A percentile compares a stretch with the other conserved stretches of the same genome.
Conservation (phyloP, 1,139 yeast genomes). For the Diutina sp. region DNA sequence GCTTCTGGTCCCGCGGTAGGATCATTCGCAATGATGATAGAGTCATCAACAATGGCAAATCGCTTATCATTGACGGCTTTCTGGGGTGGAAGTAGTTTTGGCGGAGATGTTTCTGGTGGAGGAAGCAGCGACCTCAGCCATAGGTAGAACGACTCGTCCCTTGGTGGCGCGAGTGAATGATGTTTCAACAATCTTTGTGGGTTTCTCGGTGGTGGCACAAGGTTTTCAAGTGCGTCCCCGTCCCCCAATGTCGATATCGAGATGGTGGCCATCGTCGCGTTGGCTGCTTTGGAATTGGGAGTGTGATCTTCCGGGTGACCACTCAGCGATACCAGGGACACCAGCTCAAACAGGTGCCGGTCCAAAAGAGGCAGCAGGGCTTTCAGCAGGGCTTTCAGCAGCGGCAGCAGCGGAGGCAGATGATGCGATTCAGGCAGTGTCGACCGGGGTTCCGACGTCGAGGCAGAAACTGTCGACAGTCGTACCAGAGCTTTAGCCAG, state of each 20-base stretch:
- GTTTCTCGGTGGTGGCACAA: neutral
- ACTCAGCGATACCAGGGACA: neutral
- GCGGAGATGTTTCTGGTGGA: neutral
- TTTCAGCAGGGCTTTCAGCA: neutral
- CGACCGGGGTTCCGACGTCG: no score
- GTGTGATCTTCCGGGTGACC: neutral
- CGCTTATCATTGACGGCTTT: neutral
- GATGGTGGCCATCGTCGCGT: neutral
- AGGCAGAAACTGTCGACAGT: neutral
- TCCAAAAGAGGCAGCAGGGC: neutral
- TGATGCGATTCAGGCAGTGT: neutral
- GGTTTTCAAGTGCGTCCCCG: neutral
- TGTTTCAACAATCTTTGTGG: neutral
- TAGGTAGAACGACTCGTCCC: neutral
- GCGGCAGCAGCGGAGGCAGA: neutral
- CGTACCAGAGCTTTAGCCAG: neutral
- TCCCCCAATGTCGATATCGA: neutral
- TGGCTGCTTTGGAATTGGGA: neutral
- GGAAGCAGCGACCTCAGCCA: neutral
- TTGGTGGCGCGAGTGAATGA: neutral
- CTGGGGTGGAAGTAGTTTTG: neutral
- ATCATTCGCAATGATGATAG: neutral
- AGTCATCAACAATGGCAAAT: neutral
- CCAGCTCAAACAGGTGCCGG: neutral
- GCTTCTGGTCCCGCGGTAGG: neutral